Percentiles rank a stretch among this genome's conserved stretches.
Evolutionary conservation across 768 basidiomycete species (phyloP).

Genomic region (Floccularia luteovirens): DNA sequence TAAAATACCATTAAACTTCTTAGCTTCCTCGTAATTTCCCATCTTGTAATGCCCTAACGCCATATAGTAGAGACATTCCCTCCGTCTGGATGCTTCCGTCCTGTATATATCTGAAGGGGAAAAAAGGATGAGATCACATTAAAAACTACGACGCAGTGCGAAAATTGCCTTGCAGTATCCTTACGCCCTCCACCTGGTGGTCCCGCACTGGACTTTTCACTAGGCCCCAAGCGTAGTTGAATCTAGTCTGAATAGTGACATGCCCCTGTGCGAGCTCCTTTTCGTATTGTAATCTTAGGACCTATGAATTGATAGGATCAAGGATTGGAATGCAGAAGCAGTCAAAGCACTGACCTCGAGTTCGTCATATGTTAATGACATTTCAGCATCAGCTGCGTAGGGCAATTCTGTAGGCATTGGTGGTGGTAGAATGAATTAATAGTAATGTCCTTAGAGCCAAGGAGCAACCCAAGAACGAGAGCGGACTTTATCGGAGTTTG

Average conservation of each 20-base stretch:
- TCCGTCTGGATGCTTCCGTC: constrained; percentile 72
- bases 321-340: background rate
- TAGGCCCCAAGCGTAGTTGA: constrained; percentile 96
- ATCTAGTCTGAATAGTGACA: constrained; percentile 91
- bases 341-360: constrained; percentile 52
- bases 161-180: constrained; percentile 73
- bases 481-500: constrained; percentile 25
- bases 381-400: constrained; percentile 92
- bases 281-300: constrained; percentile 80
- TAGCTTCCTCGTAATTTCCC: constrained; percentile 89
- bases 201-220: constrained; percentile 84
- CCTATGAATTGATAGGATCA: constrained; percentile 34
- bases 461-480: background rate
- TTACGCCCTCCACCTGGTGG: constrained; percentile 89
- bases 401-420: constrained; percentile 78
- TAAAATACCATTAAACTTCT: constrained; percentile 83
- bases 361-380: constrained; percentile 84
- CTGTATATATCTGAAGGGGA: constrained; percentile 78
- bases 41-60: constrained; percentile 96
- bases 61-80: constrained; percentile 96
- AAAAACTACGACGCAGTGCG: constrained; percentile 4
- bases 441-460: background rate
- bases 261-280: constrained; percentile 80
- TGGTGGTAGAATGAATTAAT: background rate
- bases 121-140: constrained; percentile 6